phyloP scores from a whole-genome alignment of 1,139 yeast species.

The Geotrichum restrictum region DNA sequence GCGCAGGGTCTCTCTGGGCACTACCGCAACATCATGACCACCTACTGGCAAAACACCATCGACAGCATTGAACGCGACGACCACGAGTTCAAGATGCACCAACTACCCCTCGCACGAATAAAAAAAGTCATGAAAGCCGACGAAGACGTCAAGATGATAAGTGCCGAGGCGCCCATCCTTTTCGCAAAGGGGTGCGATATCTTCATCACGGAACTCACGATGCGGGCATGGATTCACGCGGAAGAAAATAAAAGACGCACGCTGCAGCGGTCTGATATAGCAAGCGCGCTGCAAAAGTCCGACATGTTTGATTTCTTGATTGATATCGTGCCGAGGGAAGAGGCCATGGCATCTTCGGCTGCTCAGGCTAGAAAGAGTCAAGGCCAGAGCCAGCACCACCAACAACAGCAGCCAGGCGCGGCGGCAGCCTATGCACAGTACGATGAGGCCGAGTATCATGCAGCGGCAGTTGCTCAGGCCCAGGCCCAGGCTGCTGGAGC shows the following conservation, averaged over 20 bases:
- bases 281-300: constrained; percentile 88
- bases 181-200: constrained; percentile 98
- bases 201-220: constrained; percentile 90
- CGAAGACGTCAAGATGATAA: constrained; percentile 93
- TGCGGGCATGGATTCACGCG: constrained; percentile 99
- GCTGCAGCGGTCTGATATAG: constrained; percentile 87
- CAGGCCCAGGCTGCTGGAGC: constrained; percentile 18
- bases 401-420: no score
- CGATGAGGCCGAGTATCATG: constrained; percentile 18
- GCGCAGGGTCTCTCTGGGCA: constrained; percentile 87
- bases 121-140: constrained; percentile 97
- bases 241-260: constrained; percentile 94
- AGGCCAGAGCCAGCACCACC: no score
- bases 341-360: constrained; percentile 29
- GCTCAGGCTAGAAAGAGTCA: constrained; percentile 17
- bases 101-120: constrained; percentile 88
- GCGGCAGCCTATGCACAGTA: constrained; percentile 18
- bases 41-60: constrained; percentile 74
- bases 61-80: constrained; percentile 85
- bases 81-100: constrained; percentile 91
- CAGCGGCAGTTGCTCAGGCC: constrained; percentile 14
- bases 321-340: constrained; percentile 83
- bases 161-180: constrained; percentile 95
- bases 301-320: constrained; percentile 97
- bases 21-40: constrained; percentile 84